phyloP scores from a whole-genome alignment of 2,329 filamentous ascomycete genomes.

The Neurospora sp. region DNA sequence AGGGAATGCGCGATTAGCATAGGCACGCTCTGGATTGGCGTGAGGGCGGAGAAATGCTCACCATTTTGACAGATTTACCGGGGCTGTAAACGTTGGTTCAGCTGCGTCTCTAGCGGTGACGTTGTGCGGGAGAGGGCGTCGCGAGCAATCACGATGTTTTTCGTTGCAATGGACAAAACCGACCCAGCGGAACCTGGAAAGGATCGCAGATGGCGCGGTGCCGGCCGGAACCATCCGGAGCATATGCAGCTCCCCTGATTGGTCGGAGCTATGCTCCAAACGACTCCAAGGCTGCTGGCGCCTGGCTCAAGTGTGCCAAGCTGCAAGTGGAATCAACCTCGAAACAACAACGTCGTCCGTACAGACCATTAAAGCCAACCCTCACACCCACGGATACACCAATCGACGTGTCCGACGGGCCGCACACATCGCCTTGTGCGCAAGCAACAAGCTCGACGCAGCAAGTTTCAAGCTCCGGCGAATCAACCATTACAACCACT shows the following conservation, averaged over 20 bases:
- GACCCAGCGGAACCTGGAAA: constrained; percentile 16
- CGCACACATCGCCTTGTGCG: not conserved
- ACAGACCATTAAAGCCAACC: too few species aligned
- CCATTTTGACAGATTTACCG: constrained; percentile 39
- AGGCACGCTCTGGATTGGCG: not conserved
- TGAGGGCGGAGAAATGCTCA: constrained; percentile 29
- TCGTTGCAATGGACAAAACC: constrained; percentile 15
- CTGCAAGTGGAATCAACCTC: not conserved
- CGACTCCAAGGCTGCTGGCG: not conserved
- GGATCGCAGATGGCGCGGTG: constrained; percentile 6
- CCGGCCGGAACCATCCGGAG: constrained; percentile 16
- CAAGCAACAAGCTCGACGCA: not conserved
- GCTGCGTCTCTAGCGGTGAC: constrained; percentile 7
- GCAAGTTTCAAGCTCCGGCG: not conserved
- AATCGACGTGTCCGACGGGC: not conserved
- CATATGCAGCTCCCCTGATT: constrained; percentile 20
- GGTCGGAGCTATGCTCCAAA: constrained; percentile 21
- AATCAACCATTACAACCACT: not conserved
- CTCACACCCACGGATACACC: too few species aligned
- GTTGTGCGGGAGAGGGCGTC: constrained; percentile 8
- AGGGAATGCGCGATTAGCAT: constrained; percentile 25
- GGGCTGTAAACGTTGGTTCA: constrained; percentile 10
- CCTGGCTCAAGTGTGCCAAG: not conserved
- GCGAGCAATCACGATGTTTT: constrained; percentile 12
- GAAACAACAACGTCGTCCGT: not conserved